A percentile compares a stretch with the other conserved stretches of the same genome.
phyloP scores from a whole-genome alignment of 441 rosid species.

The Francoa sonchifolia region DNA sequence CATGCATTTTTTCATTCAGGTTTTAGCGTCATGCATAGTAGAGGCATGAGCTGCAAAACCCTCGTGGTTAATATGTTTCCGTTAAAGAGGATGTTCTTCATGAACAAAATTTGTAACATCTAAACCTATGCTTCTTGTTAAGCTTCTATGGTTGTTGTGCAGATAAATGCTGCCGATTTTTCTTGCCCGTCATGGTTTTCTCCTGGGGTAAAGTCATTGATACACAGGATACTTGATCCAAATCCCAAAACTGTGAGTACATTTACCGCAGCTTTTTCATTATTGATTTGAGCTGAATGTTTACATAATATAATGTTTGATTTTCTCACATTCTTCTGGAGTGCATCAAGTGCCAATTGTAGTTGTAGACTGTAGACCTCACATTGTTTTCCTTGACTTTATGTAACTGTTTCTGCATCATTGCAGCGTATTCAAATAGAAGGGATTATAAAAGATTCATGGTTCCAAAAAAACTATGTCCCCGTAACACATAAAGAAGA shows the following conservation, averaged over 20 bases:
- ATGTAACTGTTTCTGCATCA: conserved; percentile 15
- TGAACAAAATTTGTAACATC: conserved; percentile 4
- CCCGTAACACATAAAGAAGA: conserved; percentile 40
- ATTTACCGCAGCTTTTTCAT: not conserved
- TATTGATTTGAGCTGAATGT: not conserved
- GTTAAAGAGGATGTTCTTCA: not conserved
- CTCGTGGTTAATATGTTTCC: conserved; percentile 2
- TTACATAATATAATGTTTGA: not conserved
- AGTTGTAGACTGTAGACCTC: too few relatives aligned
- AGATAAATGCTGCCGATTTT: conserved; percentile 76
- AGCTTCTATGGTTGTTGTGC: conserved; percentile 11
- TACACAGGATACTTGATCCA: conserved; percentile 65
- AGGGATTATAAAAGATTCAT: conserved; percentile 44
- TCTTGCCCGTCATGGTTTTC: conserved; percentile 80
- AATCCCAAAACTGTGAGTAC: conserved; percentile 74
- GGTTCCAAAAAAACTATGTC: conserved; percentile 53
- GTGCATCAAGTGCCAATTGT: not conserved
- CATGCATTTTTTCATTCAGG: too few relatives aligned
- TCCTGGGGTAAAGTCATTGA: conserved; percentile 45
- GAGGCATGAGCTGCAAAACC: conserved; percentile 7
- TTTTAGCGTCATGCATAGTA: too few relatives aligned
- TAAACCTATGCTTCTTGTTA: too few relatives aligned
- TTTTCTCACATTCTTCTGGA: not conserved
- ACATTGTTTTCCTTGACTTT: conserved; percentile 7
- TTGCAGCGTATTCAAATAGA: conserved; percentile 69